Evolutionary conservation across 495 filamentous ascomycete genomes (phyloP), one percentile per base, ranked within the genome.

Genomic region (Cenococcum geophilum): DNA sequence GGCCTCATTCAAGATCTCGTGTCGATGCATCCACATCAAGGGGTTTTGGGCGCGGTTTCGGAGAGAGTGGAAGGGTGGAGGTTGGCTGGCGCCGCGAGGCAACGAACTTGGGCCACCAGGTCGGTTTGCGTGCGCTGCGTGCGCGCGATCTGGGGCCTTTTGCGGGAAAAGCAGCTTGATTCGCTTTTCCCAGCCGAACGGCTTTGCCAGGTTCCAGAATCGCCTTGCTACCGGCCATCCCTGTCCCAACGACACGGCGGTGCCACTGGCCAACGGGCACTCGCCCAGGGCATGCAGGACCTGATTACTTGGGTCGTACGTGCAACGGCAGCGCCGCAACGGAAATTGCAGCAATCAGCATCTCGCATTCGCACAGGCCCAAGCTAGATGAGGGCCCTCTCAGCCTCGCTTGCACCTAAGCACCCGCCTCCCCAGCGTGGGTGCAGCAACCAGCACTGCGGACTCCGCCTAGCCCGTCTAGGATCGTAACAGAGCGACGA

Each of bases 311-410:
- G 34, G 25, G 64, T 58, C 40, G 35, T 57, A 61, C 64, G 10
- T 42, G 43, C 64, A 67, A 67, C 64, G 60, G 64, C 64, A 63
- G 53, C 64, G 56, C 57, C 47, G 54, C 60, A 36, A 67, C 64
- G 64, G 64, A 67, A 48, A 67, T 67, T 67, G 64, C 60, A 37
- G 55, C 64, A 66, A 60, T 62, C 64, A 66, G 55, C 55, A 34
- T 32, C 6, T 21, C 48, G 49, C 56, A 62, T 62, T 37, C 49
- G 23, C 34, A 51, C n/a, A 37, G 42, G 35, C 51, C 32, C 36
- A 43, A 14, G 23, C 25, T 10, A 45, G 40, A 35, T 12, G 52
- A 35, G 12, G 57, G 42, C 23, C 23, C 37, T 34, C 51, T 60
- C 56, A 62, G 64, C 64, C 64, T 66, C 60, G 64, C 59, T 14